phyloP scores from a whole-genome alignment of 2,329 filamentous ascomycete genomes.

The Neoscytalidium dimidiatum region DNA sequence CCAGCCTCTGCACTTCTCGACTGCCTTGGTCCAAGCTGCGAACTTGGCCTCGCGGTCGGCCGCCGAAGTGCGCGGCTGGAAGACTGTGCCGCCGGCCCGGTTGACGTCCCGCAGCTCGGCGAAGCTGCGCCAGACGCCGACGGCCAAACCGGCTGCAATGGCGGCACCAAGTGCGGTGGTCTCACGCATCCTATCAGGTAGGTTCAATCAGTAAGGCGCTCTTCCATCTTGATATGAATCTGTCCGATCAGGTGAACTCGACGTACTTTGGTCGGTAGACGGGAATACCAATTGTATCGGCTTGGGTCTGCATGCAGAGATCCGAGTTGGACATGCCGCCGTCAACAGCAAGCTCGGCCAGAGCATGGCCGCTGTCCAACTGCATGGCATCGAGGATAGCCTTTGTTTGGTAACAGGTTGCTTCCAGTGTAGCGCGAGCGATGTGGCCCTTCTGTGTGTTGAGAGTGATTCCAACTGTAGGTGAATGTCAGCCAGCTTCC shows the following conservation, averaged over 20 bases:
- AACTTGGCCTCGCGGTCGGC: conserved; percentile 61
- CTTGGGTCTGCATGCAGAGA: conserved; percentile 82
- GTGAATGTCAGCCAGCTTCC: neutral
- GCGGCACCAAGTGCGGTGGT: conserved; percentile 82
- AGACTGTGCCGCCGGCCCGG: conserved; percentile 63
- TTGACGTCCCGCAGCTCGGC: conserved; percentile 71
- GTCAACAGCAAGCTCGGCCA: conserved; percentile 74
- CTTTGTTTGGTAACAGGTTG: conserved; percentile 83
- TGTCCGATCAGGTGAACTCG: neutral
- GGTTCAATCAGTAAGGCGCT: neutral
- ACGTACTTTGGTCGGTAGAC: conserved; percentile 62
- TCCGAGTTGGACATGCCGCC: conserved; percentile 82
- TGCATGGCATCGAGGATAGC: conserved; percentile 86
- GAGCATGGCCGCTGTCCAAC: conserved; percentile 70
- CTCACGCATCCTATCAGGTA: conserved; percentile 69
- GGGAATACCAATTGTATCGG: conserved; percentile 74
- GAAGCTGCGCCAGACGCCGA: conserved; percentile 70
- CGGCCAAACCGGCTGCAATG: conserved; percentile 77
- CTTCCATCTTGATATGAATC: neutral
- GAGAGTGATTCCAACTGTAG: conserved; percentile 74
- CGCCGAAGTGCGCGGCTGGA: conserved; percentile 61
- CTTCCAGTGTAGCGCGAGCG: conserved; percentile 79
- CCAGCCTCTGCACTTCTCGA: conserved; percentile 74
- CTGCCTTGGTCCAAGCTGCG: conserved; percentile 68
- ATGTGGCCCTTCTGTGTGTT: conserved; percentile 82